Evolutionary conservation across 2,329 filamentous ascomycete genomes (phyloP).

Genomic region (Ascochyta clinopodiicola): DNA sequence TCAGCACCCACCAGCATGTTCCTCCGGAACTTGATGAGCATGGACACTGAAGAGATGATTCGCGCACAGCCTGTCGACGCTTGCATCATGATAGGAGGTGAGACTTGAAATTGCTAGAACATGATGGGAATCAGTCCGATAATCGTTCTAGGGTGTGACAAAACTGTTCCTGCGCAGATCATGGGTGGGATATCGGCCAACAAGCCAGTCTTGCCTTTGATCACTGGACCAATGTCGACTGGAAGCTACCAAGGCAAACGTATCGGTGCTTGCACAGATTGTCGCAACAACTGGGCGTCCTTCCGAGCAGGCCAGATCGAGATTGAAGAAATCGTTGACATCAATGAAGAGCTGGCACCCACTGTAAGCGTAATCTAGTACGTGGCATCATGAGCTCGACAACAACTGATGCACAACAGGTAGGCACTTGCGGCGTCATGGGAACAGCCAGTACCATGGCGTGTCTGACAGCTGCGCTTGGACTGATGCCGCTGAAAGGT

Average conservation of each 20-base stretch:
- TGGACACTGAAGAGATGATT: constrained; percentile 83
- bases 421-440: constrained; percentile 65
- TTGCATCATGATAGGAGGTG: constrained; percentile 70
- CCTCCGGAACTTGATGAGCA: constrained; percentile 75
- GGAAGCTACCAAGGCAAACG: constrained; percentile 69
- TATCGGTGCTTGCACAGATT: constrained; percentile 77
- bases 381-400: not conserved
- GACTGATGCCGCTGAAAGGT: constrained; percentile 60
- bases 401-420: constrained; percentile 22
- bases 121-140: not conserved
- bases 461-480: constrained; percentile 59
- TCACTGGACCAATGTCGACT: constrained; percentile 79
- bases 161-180: constrained; percentile 74
- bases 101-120: not conserved
- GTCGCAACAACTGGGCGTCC: constrained; percentile 74
- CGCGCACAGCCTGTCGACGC: constrained; percentile 73
- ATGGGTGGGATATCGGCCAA: constrained; percentile 80
- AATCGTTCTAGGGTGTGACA: constrained; percentile 69
- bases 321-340: constrained; percentile 72
- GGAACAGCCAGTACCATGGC: constrained; percentile 65
- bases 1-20: constrained; percentile 77
- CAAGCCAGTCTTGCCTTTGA: constrained; percentile 71
- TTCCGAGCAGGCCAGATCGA: constrained; percentile 71
- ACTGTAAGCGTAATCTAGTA: constrained; percentile 57
- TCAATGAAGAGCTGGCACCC: constrained; percentile 76